Base-by-base conservation (phyloP, 208 protist species). In the Leishmania amazonensis region DNA sequence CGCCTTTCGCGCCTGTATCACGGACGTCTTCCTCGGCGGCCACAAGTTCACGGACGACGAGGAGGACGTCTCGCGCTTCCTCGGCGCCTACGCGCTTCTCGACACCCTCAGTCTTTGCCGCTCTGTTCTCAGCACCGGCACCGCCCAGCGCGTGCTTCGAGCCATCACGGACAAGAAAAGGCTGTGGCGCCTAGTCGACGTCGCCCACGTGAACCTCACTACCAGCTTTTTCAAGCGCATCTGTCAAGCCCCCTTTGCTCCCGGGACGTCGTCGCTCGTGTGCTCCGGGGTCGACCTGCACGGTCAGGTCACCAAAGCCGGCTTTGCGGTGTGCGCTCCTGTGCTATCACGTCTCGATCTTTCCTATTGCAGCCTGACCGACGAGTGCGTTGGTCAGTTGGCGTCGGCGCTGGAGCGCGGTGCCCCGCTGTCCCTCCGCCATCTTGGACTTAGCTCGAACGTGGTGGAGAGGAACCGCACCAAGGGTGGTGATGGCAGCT, bases 361-460 rank as follows among this genome's bases (percentile, higher is more conserved):
- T 31, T 82, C 86, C 51, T 58, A 77, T 15, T 92, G 90, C 76
- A 80, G 64, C 9, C 74, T 94, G n/a, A 78, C 76, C 13, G 90
- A 89, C 49, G 80, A 85, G 49, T 89, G 87, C 24, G 40, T 93
- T 0, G 51, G 75, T n/a, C 88, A 90, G 75, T 80, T 96, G 35
- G 87, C 88, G 17, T 79, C 81, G 4, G 81, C 85, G 49, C 57
- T 93, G 9, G 89, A 90, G 70, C 85, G 88, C 17, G 81, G 57
- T 24, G 64, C 86, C 21, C 88, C 87, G 70, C 57, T 93, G 17
- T 65, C 82, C 6, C 76, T 96, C 86, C 86, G 85, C 64, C 76
- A 79, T 24, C 76, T 96, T 81, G 81, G 76, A 35, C 81, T 96
- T 51, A 83, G 85, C 54, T 65, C 81, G 68, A 96, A 94, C 68